phyloP scores from a whole-genome alignment of 148 eudicot genomes.

The Agrostemma githago region DNA sequence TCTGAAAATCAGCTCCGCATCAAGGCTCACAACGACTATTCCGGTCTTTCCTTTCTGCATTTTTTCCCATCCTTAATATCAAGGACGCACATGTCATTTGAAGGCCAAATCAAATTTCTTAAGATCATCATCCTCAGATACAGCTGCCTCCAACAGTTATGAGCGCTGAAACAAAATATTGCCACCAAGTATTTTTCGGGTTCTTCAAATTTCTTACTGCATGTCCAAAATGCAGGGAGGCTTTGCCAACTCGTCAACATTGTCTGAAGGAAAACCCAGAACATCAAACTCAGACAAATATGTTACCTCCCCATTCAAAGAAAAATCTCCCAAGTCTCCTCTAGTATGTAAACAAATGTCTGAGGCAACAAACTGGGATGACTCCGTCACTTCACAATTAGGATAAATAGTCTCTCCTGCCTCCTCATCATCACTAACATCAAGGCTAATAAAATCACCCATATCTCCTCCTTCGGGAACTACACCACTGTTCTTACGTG shows the following conservation, averaged over 20 bases:
- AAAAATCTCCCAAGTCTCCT: conserved; percentile 51
- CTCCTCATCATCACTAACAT: conserved; percentile 45
- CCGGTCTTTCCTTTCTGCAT: background rate
- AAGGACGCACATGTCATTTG: background rate
- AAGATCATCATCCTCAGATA: background rate
- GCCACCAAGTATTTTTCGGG: background rate
- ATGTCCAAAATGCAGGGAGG: conserved; percentile 40
- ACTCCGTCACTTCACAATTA: background rate
- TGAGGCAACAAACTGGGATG: conserved; percentile 22
- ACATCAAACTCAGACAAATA: conserved; percentile 20
- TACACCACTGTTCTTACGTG: conserved; percentile 26
- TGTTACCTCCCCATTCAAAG: conserved; percentile 13
- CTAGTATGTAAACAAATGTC: conserved; percentile 22
- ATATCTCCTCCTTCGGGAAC: conserved; percentile 40
- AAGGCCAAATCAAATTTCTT: background rate
- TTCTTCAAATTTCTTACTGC: background rate
- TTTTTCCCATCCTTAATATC: background rate
- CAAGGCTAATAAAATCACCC: conserved; percentile 64
- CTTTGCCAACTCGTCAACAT: conserved; percentile 40
- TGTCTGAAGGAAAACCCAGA: conserved; percentile 18
- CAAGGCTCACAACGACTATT: background rate
- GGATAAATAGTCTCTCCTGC: conserved; percentile 20
- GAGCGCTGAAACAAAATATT: background rate
- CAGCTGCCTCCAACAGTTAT: background rate
- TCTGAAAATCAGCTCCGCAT: background rate